Evolutionary conservation across 768 basidiomycete genomes (phyloP).

Genomic region (Leccinum rimulosum): DNA sequence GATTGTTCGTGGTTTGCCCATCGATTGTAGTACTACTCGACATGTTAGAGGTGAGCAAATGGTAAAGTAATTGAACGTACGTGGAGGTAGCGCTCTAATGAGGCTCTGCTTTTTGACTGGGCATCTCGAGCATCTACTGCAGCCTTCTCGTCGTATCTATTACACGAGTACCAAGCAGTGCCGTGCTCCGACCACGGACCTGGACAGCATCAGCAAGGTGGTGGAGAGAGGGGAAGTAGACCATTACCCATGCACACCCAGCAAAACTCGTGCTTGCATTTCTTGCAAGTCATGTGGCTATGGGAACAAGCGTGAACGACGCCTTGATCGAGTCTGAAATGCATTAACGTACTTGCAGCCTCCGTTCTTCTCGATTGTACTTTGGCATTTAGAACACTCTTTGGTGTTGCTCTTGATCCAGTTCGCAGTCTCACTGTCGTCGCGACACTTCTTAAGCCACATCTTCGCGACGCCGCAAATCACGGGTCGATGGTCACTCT

Average conservation of each 20-base stretch:
- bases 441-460: conserved; percentile 97
- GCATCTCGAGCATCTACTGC: conserved; percentile 88
- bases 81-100: conserved; percentile 93
- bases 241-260: conserved; percentile 96
- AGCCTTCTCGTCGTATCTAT: conserved; percentile 91
- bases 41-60: background rate
- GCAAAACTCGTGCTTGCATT: conserved; percentile 98
- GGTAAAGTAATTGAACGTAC: conserved; percentile 44
- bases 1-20: conserved; percentile 99
- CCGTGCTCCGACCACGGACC: conserved; percentile 98
- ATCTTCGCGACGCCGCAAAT: conserved; percentile 84
- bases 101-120: conserved; percentile 86
- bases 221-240: conserved; percentile 13
- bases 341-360: conserved; percentile 98
- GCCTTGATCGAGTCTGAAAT: conserved; percentile 54
- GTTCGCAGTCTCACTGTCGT: conserved; percentile 98
- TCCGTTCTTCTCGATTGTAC: conserved; percentile 99
- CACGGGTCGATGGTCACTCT: conserved; percentile 88
- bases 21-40: conserved; percentile 91
- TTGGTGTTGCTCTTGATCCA: conserved; percentile 99
- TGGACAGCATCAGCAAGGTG: conserved; percentile 32
- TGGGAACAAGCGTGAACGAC: conserved; percentile 10
- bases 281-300: conserved; percentile 99
- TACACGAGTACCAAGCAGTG: conserved; percentile 97
- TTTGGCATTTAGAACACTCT: conserved; percentile 93